A percentile compares a stretch with the other conserved stretches of the same genome.
Conservation (phyloP, 805 yeast species). For the Metschnikowia continentalis region DNA sequence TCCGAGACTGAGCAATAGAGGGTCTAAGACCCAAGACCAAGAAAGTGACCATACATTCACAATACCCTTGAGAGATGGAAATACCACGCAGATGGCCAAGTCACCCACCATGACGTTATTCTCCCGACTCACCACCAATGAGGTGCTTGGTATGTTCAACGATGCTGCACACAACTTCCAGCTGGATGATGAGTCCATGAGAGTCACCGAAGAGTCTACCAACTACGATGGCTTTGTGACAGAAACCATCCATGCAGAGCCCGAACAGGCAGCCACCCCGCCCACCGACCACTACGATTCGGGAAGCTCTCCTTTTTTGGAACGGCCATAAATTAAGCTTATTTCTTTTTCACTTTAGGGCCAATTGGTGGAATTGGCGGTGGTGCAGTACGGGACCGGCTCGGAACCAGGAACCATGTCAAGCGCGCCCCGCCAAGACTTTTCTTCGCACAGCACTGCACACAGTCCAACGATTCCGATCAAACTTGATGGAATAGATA, state of each 20-base stretch:
- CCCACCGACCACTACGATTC: slow-evolving; percentile 27
- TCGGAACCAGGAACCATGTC: not conserved
- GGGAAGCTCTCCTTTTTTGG: slow-evolving; percentile 42
- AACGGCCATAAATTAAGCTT: not conserved
- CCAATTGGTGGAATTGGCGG: not conserved
- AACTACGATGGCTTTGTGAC: slow-evolving; percentile 46
- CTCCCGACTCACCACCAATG: slow-evolving; percentile 71
- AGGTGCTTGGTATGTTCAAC: slow-evolving; percentile 72
- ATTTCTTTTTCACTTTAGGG: no score
- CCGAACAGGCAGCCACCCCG: slow-evolving; percentile 20
- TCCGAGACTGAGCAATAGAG: no score
- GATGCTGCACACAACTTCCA: slow-evolving; percentile 38
- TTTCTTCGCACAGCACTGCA: slow-evolving; percentile 3
- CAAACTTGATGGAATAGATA: slow-evolving; percentile 4
- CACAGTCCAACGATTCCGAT: slow-evolving; percentile 1
- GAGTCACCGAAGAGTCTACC: slow-evolving; percentile 23
- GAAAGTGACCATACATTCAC: slow-evolving; percentile 29
- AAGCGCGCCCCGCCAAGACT: slow-evolving; percentile 1
- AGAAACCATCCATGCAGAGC: slow-evolving; percentile 36
- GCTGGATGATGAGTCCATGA: slow-evolving; percentile 28
- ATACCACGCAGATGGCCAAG: slow-evolving; percentile 28
- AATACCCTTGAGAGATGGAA: slow-evolving; percentile 43
- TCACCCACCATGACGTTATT: slow-evolving; percentile 80
- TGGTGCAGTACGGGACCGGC: not conserved
- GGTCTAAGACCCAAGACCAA: slow-evolving; percentile 5